phyloP scores from a whole-genome alignment of 148 eudicot genomes.

The Camellia lanceoleosa region DNA sequence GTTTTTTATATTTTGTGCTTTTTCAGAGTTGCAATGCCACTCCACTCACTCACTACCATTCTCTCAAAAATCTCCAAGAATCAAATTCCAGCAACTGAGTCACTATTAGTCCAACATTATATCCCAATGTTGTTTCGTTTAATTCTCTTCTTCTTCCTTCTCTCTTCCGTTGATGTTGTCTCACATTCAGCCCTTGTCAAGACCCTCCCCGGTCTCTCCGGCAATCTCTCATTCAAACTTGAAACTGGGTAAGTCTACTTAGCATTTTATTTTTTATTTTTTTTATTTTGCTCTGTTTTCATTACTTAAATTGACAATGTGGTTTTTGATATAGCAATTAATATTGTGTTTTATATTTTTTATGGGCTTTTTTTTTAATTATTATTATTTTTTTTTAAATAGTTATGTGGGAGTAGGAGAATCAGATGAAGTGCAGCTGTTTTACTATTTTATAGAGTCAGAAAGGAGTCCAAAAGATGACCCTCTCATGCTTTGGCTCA shows the following conservation, averaged over 20 bases:
- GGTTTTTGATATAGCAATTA: too few species aligned
- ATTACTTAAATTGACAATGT: too few species aligned
- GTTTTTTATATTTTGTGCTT: too few species aligned
- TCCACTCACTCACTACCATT: too few species aligned
- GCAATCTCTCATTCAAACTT: background rate
- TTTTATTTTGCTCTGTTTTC: background rate
- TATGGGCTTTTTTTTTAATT: too few species aligned
- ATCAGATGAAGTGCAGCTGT: slow-evolving; percentile 4
- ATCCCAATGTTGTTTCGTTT: background rate
- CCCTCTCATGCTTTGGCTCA: slow-evolving; percentile 7
- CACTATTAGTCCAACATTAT: too few species aligned
- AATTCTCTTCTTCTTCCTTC: background rate
- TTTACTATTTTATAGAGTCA: slow-evolving; percentile 3
- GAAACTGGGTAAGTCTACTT: slow-evolving; percentile 1
- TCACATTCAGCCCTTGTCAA: background rate
- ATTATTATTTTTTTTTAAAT: too few species aligned
- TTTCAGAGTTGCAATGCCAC: too few species aligned
- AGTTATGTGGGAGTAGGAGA: slow-evolving; percentile 8
- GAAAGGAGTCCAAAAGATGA: slow-evolving; percentile 1
- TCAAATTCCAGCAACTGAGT: too few species aligned
- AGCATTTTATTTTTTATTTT: background rate
- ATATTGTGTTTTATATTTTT: too few species aligned
- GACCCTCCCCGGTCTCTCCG: background rate
- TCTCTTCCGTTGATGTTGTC: background rate
- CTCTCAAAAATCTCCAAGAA: too few species aligned